Percentiles rank a stretch among this genome's conserved stretches.
Evolutionary conservation across 768 basidiomycete genomes (phyloP).

Genomic region (Mycena metata): DNA sequence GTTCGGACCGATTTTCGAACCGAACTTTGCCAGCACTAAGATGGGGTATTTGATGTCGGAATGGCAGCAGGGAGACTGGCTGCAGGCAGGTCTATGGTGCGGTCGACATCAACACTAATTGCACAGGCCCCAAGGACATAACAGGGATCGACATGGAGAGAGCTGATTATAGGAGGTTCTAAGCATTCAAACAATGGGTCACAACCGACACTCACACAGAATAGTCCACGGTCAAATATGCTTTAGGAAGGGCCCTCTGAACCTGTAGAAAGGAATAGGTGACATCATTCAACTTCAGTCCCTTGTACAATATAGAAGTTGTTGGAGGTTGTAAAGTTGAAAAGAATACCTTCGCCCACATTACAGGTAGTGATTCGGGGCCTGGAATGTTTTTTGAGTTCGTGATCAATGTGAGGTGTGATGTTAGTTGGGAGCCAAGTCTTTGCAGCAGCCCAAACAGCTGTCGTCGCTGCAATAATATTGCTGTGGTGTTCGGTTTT

Average conservation of each 20-base stretch:
- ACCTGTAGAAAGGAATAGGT: background rate
- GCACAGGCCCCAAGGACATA: conserved; percentile 13
- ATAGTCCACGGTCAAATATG: background rate
- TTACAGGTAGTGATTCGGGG: conserved; percentile 12
- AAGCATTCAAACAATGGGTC: too few species aligned
- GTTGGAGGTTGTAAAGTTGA: background rate
- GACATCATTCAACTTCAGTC: background rate
- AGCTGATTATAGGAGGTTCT: too few species aligned
- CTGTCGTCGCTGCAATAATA: background rate
- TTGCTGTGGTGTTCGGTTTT: background rate
- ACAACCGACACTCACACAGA: too few species aligned
- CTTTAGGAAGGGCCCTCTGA: conserved; percentile 9
- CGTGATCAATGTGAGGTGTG: background rate
- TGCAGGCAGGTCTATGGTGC: background rate
- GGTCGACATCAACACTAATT: background rate
- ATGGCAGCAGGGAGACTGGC: background rate
- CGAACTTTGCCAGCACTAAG: too few species aligned
- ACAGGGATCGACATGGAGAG: too few species aligned
- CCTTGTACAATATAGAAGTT: background rate
- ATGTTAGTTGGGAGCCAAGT: conserved; percentile 1
- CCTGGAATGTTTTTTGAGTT: background rate
- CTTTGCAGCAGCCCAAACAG: background rate
- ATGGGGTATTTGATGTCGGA: too few species aligned
- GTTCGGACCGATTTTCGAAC: too few species aligned
- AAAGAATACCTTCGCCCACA: conserved; percentile 3